Evolutionary conservation across 2,329 filamentous ascomycete species (phyloP).

Genomic region (Rhytidhysteron rufulum): DNA sequence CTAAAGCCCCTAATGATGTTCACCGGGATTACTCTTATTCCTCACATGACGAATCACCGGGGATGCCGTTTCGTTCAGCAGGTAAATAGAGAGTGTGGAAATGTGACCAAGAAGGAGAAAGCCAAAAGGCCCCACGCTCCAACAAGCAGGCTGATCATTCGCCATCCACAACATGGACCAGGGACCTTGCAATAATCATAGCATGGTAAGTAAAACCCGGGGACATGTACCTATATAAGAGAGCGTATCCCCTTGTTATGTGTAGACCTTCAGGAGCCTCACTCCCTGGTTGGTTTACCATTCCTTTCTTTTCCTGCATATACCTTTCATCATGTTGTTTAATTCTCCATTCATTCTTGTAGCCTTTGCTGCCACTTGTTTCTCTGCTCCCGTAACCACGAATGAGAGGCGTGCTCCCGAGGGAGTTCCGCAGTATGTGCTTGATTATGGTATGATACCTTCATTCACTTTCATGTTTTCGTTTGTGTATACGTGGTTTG

Average conservation of each 20-base stretch:
- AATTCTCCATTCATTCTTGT: not conserved
- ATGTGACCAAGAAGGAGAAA: not conserved
- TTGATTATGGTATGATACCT: slow-evolving; percentile 33
- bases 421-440: slow-evolving; percentile 33
- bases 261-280: not conserved
- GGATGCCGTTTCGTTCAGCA: not conserved
- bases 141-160: too few relatives aligned
- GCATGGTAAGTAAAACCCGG: not conserved
- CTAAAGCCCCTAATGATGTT: not conserved
- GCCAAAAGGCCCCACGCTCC: not conserved
- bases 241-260: not conserved
- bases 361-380: not conserved
- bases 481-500: too few relatives aligned
- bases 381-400: slow-evolving; percentile 15
- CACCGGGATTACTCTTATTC: not conserved
- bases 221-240: too few relatives aligned
- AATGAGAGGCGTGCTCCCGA: slow-evolving; percentile 17
- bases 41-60: not conserved
- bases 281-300: not conserved
- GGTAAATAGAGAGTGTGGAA: not conserved
- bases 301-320: not conserved
- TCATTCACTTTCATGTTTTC: too few relatives aligned
- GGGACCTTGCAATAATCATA: not conserved
- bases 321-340: slow-evolving; percentile 1
- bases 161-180: too few relatives aligned